Conservation (phyloP, 2,329 filamentous ascomycete genomes). For the Scopulariopsis brevicaulis region DNA sequence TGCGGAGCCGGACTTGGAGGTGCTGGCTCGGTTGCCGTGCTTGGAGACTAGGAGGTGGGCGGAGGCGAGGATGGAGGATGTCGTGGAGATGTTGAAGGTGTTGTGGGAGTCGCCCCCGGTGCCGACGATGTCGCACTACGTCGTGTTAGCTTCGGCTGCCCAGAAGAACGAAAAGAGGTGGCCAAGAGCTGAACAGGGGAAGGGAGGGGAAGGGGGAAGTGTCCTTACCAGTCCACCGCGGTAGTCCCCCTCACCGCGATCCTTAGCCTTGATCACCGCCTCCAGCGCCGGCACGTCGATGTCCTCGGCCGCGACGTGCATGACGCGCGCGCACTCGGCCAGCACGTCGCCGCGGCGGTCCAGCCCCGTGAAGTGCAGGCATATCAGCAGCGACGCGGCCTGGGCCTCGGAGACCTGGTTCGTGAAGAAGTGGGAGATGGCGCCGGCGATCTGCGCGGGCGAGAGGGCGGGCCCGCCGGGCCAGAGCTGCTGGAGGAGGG, state of each 20-base stretch:
- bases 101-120: slow-evolving; percentile 94
- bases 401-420: slow-evolving; percentile 83
- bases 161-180: background rate
- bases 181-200: too few relatives aligned
- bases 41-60: slow-evolving; percentile 79
- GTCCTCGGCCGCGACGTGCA: slow-evolving; percentile 67
- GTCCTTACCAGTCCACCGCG: slow-evolving; percentile 66
- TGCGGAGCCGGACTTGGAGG: slow-evolving; percentile 89
- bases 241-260: slow-evolving; percentile 62
- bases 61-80: slow-evolving; percentile 83
- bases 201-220: background rate
- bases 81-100: slow-evolving; percentile 97
- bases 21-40: slow-evolving; percentile 92
- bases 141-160: slow-evolving; percentile 1
- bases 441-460: slow-evolving; percentile 76
- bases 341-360: slow-evolving; percentile 80
- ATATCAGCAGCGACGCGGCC: slow-evolving; percentile 76
- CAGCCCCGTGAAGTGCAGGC: slow-evolving; percentile 80
- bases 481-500: slow-evolving; percentile 64
- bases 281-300: slow-evolving; percentile 56
- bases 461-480: slow-evolving; percentile 45
- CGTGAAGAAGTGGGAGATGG: slow-evolving; percentile 84
- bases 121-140: slow-evolving; percentile 84
- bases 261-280: slow-evolving; percentile 46
- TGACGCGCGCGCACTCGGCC: slow-evolving; percentile 69